Base-by-base conservation (phyloP, 768 basidiomycete genomes). In the Tricholoma terreum region DNA sequence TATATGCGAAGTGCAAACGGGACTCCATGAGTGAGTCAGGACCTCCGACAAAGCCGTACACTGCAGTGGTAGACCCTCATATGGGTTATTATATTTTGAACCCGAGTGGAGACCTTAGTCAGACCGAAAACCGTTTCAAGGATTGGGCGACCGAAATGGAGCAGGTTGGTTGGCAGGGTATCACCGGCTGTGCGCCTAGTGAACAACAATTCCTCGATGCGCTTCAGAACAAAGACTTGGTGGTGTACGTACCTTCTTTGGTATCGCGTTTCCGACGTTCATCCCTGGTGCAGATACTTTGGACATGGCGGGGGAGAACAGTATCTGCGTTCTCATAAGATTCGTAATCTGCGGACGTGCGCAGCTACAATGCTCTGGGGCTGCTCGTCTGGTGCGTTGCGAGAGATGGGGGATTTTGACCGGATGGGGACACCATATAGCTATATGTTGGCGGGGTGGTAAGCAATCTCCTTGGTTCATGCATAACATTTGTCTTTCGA, bases 361-460 rank as follows among this genome's bases (percentile, higher is more conserved):
- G 95, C 97, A 6, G 88, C 89, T 12, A 90, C 91, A 1, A 94
- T 98, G 92, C 81, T 99, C 3, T 99, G 96, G 97, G 97, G 97
- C 0, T 99, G 97, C 77, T 99, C 97, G 0, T 98, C 95, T 0
- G 97, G 96, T 9, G 74, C 83, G 1, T 71, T 99, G 60, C 80
- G 82, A 55, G 92, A 96, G 49, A 92, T 92, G 85, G 97, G 97
- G 3, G 93, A 97, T 62, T 95, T 94, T 65, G 97, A 98, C 66
- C 80, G 92, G 9, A 81, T 84, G 12, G 97, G 97, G 17, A 98
- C 93, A 12, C 93, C 97, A 0, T 87, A 91, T 69, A 87, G 93
- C 63, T 99, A 99, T 69, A 92, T 98, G 90, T 68, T 98, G n/a
- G 92, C 89, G 40, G 97, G 96, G 66, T 96, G 95, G 96, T 98